Evolutionary conservation across 345 rosid genomes (phyloP), one percentile per base, ranked within the genome.

Genomic region (Salix arbutifolia): DNA sequence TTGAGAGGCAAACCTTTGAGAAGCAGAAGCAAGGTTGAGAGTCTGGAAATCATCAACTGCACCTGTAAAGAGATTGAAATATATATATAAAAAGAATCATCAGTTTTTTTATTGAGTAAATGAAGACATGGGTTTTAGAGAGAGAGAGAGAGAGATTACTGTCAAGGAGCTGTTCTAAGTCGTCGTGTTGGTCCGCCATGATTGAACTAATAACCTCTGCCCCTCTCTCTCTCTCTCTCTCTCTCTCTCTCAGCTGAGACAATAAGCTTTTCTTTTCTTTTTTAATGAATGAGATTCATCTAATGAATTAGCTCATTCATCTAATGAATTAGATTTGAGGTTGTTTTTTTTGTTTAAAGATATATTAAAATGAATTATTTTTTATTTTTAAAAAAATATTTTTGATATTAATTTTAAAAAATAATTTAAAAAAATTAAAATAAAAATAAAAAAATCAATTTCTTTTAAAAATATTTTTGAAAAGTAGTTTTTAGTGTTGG

Each of bases 31-130:
- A 26, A 96, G 90, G 77, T 92, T 94, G 84, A 96, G 95, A 84
- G 71, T 87, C 87, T 92, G 92, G 86, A 96, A 94, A 89, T 96
- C 99, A 82, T 91, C 97, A 92, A 96, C 87, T 80, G 96, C 99
- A 77, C 99, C 99, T 96, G 89, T n/a, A 56, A 74, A 85, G 83
- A 70, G 62, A 67, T 73, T 76, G 8, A 76, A 46, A 73, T 31
- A 65, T 52, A 65, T 52, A 71, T 40, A 2, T 40, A 40, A 10
- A 40, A 40, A 40, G 44, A 72, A 52, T 21, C 10, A 33, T 58
- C 4, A 21, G 30, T 13, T 48, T 69, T 28, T 48, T 74, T 67
- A 26, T 37, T 68, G 60, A 40, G 1, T 40, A n/a, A 48, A 48
- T 21, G 9, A 38, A 67, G 70, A 71, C 14, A 28, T 33, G 52